These are phyloP conservation scores for Tuber aestivum DNA, from an alignment of 495 filamentous ascomycete genomes.

Conservation along the genomic window DNA sequence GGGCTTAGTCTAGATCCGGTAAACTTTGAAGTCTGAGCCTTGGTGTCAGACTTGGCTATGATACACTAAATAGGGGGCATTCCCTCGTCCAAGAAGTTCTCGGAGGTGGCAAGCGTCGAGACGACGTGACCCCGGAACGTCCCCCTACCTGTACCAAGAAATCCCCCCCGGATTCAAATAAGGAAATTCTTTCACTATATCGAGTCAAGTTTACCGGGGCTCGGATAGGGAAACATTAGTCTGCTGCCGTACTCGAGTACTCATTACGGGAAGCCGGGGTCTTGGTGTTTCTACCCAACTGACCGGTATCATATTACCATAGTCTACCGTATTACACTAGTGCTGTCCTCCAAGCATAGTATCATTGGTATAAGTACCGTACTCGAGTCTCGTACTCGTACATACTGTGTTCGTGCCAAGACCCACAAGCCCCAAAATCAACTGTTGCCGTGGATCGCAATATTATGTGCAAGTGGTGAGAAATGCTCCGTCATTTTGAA, in stretches of 20 bases:
- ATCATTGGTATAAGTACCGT: too few relatives aligned
- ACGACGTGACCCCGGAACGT: background rate
- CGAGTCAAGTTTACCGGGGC: background rate
- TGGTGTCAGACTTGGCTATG: background rate
- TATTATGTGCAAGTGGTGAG: too few relatives aligned
- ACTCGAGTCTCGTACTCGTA: background rate
- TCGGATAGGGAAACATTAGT: background rate
- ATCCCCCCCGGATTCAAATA: background rate
- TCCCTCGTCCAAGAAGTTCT: background rate
- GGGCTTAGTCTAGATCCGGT: slow-evolving; percentile 20
- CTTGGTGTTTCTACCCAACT: background rate
- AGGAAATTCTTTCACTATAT: background rate
- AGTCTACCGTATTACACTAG: too few relatives aligned
- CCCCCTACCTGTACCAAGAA: background rate
- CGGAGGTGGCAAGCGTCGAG: background rate
- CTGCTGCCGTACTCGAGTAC: too few relatives aligned
- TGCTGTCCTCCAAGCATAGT: too few relatives aligned
- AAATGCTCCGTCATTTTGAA: background rate
- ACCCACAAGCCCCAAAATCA: background rate
- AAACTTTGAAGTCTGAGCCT: slow-evolving; percentile 11
- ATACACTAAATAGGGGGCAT: background rate
- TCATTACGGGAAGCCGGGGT: background rate
- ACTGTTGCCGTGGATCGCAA: background rate
- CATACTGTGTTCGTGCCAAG: background rate
- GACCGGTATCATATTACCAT: background rate